Conservation (phyloP, 1,284 basidiomycete genomes). For the Spongispora temasekensis region DNA sequence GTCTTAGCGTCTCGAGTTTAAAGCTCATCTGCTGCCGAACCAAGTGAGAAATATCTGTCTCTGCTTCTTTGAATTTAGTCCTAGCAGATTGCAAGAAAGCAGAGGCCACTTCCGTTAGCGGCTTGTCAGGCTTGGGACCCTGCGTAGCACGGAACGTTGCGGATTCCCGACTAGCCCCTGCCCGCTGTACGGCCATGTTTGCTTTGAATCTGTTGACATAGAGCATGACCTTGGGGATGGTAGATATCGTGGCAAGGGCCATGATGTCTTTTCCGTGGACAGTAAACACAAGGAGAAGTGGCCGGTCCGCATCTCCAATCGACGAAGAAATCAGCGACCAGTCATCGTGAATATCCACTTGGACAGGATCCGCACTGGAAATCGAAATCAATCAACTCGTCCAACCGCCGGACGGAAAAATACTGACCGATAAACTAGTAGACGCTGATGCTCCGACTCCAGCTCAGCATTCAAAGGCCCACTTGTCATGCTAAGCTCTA, state of each 20-base stretch:
- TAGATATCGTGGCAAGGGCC: slow-evolving; percentile 69
- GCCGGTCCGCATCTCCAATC: slow-evolving; percentile 47
- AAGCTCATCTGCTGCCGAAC: slow-evolving; percentile 75
- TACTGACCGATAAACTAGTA: slow-evolving; percentile 77
- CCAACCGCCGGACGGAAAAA: not conserved
- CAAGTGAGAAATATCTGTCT: slow-evolving; percentile 55
- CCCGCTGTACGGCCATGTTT: slow-evolving; percentile 71
- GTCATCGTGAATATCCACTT: slow-evolving; percentile 78
- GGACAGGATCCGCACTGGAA: slow-evolving; percentile 73
- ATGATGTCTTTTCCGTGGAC: slow-evolving; percentile 74
- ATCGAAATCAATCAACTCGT: not conserved
- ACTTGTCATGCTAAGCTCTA: slow-evolving; percentile 77
- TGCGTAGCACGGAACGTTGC: slow-evolving; percentile 68
- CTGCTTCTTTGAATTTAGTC: slow-evolving; percentile 64
- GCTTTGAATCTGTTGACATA: slow-evolving; percentile 73
- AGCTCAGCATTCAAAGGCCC: slow-evolving; percentile 68
- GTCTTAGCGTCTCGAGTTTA: slow-evolving; percentile 56
- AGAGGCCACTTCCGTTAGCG: slow-evolving; percentile 79
- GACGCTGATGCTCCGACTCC: slow-evolving; percentile 75
- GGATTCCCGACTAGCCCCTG: slow-evolving; percentile 73
- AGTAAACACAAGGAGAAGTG: slow-evolving; percentile 75
- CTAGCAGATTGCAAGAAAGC: slow-evolving; percentile 79
- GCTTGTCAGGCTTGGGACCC: slow-evolving; percentile 69
- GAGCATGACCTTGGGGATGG: slow-evolving; percentile 71
- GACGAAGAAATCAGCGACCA: slow-evolving; percentile 61